phyloP scores from a whole-genome alignment of 1,284 basidiomycete species.

The Tetrapyrgos nigripes region DNA sequence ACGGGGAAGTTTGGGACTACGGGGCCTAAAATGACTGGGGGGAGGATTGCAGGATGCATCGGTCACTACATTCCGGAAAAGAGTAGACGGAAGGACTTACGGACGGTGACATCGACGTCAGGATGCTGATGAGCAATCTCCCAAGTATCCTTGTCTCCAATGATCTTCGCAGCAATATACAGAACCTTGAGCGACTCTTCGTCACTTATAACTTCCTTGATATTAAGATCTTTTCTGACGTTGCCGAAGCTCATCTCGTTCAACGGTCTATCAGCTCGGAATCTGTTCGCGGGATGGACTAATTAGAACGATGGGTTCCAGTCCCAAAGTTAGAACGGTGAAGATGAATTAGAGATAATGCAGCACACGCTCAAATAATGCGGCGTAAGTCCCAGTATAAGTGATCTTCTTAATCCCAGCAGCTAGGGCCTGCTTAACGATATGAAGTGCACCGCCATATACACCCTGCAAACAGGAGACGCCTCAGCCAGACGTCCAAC shows the following conservation, averaged over 20 bases:
- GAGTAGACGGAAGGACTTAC: constrained; percentile 18
- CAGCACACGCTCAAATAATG: constrained; percentile 27
- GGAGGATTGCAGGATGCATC: constrained; percentile 4
- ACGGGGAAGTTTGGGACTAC: constrained; percentile 5
- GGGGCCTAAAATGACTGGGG: constrained; percentile 12
- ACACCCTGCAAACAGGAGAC: too few relatives aligned
- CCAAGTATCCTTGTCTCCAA: constrained; percentile 32
- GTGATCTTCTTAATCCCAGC: constrained; percentile 39
- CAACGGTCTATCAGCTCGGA: neutral
- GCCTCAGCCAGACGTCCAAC: neutral
- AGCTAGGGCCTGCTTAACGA: constrained; percentile 35
- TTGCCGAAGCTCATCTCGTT: constrained; percentile 17
- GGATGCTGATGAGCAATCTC: constrained; percentile 31
- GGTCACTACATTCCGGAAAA: too few relatives aligned
- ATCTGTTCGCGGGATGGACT: neutral
- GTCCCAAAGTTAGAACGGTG: neutral
- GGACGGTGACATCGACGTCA: constrained; percentile 27
- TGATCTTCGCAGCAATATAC: constrained; percentile 30
- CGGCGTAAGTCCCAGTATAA: constrained; percentile 34
- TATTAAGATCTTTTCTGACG: constrained; percentile 19
- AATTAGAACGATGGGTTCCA: too few relatives aligned
- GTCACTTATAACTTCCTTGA: constrained; percentile 3
- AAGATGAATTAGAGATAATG: neutral
- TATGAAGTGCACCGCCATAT: constrained; percentile 33
- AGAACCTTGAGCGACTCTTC: constrained; percentile 19